Evolutionary conservation across 495 filamentous ascomycete genomes (phyloP).

Genomic region (Penicillium samsonianum): DNA sequence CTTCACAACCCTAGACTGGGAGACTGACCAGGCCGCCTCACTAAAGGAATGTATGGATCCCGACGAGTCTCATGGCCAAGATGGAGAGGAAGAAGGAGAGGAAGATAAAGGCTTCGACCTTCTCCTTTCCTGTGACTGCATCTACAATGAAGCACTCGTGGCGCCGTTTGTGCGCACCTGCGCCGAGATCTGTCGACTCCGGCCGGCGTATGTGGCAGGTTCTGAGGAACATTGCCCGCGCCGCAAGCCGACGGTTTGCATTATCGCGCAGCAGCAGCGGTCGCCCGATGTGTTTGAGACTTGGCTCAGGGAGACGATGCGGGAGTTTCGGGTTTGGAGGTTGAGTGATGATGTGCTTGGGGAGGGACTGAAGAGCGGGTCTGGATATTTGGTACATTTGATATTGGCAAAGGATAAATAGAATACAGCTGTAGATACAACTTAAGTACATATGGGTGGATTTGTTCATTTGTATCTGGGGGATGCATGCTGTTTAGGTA

Average conservation of each 20-base stretch:
- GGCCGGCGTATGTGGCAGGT: slow-evolving; percentile 30
- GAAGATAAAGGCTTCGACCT: slow-evolving; percentile 52
- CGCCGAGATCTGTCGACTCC: slow-evolving; percentile 69
- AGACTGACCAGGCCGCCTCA: slow-evolving; percentile 37
- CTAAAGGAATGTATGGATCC: slow-evolving; percentile 33
- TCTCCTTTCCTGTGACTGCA: slow-evolving; percentile 82
- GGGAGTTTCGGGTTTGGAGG: slow-evolving; percentile 71
- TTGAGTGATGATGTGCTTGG: slow-evolving; percentile 64
- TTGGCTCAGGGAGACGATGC: slow-evolving; percentile 70
- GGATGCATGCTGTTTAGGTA: not conserved
- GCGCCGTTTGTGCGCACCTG: slow-evolving; percentile 82
- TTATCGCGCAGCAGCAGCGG: slow-evolving; percentile 85
- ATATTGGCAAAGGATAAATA: slow-evolving; percentile 31
- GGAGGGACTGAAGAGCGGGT: slow-evolving; percentile 54
- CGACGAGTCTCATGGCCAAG: slow-evolving; percentile 8
- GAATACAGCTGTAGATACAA: not conserved
- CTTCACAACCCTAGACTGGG: slow-evolving; percentile 50
- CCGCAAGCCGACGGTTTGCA: slow-evolving; percentile 57
- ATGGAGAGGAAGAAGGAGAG: slow-evolving; percentile 20
- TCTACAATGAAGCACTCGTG: slow-evolving; percentile 86
- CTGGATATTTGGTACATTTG: slow-evolving; percentile 48
- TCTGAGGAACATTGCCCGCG: slow-evolving; percentile 12
- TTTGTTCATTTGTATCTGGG: not conserved
- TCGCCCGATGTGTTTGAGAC: slow-evolving; percentile 79
- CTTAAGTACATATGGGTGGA: not conserved